Conservation (phyloP, 2,329 filamentous ascomycete species). For the Coniella lustricola region DNA sequence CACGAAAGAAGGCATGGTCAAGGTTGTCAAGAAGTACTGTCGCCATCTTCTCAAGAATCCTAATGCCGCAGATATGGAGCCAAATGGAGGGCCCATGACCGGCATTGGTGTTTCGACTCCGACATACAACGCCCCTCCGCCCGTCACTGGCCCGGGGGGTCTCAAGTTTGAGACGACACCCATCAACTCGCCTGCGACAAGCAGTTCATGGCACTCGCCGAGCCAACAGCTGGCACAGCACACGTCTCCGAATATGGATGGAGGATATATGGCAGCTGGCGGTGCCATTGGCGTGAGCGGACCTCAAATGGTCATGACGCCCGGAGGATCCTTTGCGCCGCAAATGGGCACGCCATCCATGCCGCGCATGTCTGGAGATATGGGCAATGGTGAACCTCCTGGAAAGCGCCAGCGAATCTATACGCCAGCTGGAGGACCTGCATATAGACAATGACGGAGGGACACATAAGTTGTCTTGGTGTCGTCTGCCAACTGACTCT, state of each 20-base stretch:
- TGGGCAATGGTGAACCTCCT: slow-evolving; percentile 32
- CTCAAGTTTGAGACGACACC: slow-evolving; percentile 49
- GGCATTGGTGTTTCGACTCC: slow-evolving; percentile 17
- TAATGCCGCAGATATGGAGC: slow-evolving; percentile 31
- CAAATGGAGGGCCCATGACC: slow-evolving; percentile 23
- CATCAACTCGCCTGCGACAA: slow-evolving; percentile 46
- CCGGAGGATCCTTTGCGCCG: slow-evolving; percentile 27
- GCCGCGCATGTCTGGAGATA: slow-evolving; percentile 26
- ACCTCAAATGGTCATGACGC: slow-evolving; percentile 28
- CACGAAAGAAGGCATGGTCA: slow-evolving; percentile 77
- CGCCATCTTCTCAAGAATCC: slow-evolving; percentile 71
- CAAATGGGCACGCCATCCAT: slow-evolving; percentile 23
- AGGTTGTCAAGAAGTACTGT: slow-evolving; percentile 83
- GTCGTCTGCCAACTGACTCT: not conserved
- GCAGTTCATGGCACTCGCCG: slow-evolving; percentile 44
- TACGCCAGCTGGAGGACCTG: slow-evolving; percentile 31
- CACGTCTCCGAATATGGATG: slow-evolving; percentile 39
- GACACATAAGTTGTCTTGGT: slow-evolving; percentile 2
- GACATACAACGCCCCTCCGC: slow-evolving; percentile 24
- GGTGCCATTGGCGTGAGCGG: slow-evolving; percentile 39
- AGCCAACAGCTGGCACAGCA: slow-evolving; percentile 45
- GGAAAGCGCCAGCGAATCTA: slow-evolving; percentile 50
- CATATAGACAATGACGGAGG: slow-evolving; percentile 32
- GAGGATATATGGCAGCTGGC: slow-evolving; percentile 27
- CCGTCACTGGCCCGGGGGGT: slow-evolving; percentile 23